These are phyloP conservation scores for Termitomyces sp. DNA, from an alignment of 768 basidiomycete species.

Conservation along the genomic window DNA sequence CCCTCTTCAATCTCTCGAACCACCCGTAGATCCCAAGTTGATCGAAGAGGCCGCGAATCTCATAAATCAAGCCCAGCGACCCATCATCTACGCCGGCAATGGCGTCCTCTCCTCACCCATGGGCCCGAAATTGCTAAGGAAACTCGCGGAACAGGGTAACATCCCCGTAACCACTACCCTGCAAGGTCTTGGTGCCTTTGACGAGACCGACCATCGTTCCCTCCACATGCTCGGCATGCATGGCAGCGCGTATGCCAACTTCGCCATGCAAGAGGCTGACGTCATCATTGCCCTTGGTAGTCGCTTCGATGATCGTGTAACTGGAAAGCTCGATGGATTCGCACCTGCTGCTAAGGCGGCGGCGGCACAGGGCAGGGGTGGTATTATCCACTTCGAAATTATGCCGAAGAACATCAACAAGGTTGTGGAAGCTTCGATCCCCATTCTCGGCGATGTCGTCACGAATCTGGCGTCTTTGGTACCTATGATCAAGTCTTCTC, in stretches of 20 bases:
- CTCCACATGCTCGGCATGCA: constrained; percentile 99
- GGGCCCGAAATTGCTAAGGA: constrained; percentile 76
- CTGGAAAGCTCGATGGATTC: constrained; percentile 83
- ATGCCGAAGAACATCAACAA: constrained; percentile 99
- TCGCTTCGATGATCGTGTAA: constrained; percentile 97
- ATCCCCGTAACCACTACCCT: constrained; percentile 97
- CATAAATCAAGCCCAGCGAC: constrained; percentile 89
- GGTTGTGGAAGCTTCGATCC: constrained; percentile 91
- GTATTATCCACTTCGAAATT: constrained; percentile 99
- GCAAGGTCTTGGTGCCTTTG: constrained; percentile 93
- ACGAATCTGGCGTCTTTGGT: constrained; percentile 78
- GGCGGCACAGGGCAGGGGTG: constrained; percentile 79
- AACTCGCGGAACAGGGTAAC: constrained; percentile 78
- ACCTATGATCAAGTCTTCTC: constrained; percentile 60
- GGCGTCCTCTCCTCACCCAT: constrained; percentile 79
- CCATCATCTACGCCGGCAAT: constrained; percentile 90
- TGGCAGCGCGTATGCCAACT: constrained; percentile 93
- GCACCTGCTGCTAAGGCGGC: constrained; percentile 89
- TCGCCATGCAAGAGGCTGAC: constrained; percentile 97
- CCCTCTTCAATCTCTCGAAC: constrained; percentile 54
- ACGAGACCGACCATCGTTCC: constrained; percentile 81
- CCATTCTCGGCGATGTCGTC: constrained; percentile 90
- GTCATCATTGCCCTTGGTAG: constrained; percentile 96
- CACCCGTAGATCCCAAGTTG: constrained; percentile 55
- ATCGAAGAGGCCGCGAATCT: constrained; percentile 82